These are phyloP conservation scores for Dryas integrifolia DNA, from an alignment of 331 rosid genomes.

Conservation along the genomic window DNA sequence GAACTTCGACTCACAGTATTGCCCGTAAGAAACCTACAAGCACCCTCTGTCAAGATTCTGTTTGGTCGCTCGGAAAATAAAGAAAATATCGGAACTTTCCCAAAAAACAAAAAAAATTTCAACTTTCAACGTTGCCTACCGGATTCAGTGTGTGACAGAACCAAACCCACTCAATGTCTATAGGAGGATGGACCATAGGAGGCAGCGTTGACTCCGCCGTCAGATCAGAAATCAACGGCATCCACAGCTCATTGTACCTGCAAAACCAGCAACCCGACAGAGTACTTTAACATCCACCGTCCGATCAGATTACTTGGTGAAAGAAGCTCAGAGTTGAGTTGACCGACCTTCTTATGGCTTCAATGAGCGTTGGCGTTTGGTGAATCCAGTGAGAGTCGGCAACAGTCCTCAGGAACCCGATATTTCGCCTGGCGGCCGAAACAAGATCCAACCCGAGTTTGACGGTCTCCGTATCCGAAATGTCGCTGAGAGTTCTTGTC, in stretches of 20 bases:
- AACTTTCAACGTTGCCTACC: slow-evolving; percentile 29
- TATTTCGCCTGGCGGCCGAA: slow-evolving; percentile 59
- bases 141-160: slow-evolving; percentile 81
- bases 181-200: slow-evolving; percentile 71
- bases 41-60: too few species aligned
- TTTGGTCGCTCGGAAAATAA: too few species aligned
- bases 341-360: slow-evolving; percentile 71
- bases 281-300: neutral
- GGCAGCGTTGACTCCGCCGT: slow-evolving; percentile 36
- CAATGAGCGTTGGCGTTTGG: slow-evolving; percentile 36
- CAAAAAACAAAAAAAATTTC: neutral
- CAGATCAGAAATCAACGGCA: slow-evolving; percentile 89
- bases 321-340: neutral
- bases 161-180: slow-evolving; percentile 94
- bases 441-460: slow-evolving; percentile 62
- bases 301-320: too few species aligned
- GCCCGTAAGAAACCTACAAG: slow-evolving; percentile 51
- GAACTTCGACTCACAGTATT: slow-evolving; percentile 67
- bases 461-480: slow-evolving; percentile 40
- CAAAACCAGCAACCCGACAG: slow-evolving; percentile 17
- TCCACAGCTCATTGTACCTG: slow-evolving; percentile 81
- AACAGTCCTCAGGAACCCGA: slow-evolving; percentile 49
- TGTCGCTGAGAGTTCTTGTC: slow-evolving; percentile 49
- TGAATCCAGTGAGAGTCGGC: slow-evolving; percentile 62
- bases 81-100: neutral